Evolutionary conservation across 257 asterid species (phyloP).

Genomic region (Lycium barbarum): DNA sequence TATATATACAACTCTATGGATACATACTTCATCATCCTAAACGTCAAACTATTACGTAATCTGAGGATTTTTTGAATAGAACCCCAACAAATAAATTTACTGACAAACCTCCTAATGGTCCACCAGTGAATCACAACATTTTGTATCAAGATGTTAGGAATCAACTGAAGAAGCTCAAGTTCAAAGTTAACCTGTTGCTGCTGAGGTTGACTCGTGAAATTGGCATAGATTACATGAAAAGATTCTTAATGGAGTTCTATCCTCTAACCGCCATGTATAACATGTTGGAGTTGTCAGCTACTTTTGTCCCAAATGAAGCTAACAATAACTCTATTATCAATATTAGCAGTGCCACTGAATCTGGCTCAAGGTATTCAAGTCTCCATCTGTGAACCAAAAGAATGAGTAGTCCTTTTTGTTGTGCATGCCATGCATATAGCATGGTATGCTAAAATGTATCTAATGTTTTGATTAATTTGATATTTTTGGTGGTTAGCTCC

Average conservation of each 20-base stretch:
- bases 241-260: not conserved
- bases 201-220: not conserved
- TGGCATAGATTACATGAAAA: not conserved
- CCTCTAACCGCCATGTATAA: not conserved
- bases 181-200: not conserved
- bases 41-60: not conserved
- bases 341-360: not conserved
- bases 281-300: not conserved
- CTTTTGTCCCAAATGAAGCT: not conserved
- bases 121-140: too few relatives aligned
- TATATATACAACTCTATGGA: too few relatives aligned
- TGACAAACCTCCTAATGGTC: too few relatives aligned
- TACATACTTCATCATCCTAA: not conserved
- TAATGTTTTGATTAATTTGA: too few relatives aligned
- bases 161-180: not conserved
- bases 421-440: too few relatives aligned
- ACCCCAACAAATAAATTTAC: too few relatives aligned
- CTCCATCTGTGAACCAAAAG: too few relatives aligned
- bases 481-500: too few relatives aligned
- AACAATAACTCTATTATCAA: not conserved
- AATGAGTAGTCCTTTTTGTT: not conserved
- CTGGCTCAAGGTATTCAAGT: not conserved
- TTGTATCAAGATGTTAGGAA: not conserved
- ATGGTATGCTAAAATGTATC: too few relatives aligned
- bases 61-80: too few relatives aligned